phyloP scores from a whole-genome alignment of 495 filamentous ascomycete genomes.

The Thozetella sp. region DNA sequence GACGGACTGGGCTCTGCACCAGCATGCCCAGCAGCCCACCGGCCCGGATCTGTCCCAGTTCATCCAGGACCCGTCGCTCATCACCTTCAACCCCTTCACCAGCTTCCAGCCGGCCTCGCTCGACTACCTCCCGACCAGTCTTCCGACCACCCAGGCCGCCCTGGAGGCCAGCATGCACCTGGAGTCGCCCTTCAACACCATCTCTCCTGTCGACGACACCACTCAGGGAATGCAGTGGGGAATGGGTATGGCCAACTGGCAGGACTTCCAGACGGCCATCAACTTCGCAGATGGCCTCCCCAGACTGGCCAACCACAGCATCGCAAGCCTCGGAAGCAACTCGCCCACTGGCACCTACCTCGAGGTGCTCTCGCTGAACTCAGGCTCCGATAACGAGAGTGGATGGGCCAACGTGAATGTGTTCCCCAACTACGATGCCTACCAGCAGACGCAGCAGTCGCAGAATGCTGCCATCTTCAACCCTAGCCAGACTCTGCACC shows the following conservation, averaged over 20 bases:
- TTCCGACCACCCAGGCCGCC: constrained; percentile 61
- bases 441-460: constrained; percentile 44
- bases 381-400: constrained; percentile 69
- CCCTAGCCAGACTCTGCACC: constrained; percentile 80
- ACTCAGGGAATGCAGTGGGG: constrained; percentile 65
- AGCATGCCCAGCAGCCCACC: constrained; percentile 55
- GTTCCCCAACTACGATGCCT: constrained; percentile 47
- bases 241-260: constrained; percentile 64
- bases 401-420: constrained; percentile 78
- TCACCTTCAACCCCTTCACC: constrained; percentile 49
- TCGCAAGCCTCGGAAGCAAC: constrained; percentile 66
- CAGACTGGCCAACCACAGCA: constrained; percentile 15
- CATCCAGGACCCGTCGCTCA: constrained; percentile 48
- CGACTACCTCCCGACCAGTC: constrained; percentile 62
- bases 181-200: constrained; percentile 60
- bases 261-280: constrained; percentile 68
- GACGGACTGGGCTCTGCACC: constrained; percentile 54
- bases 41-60: constrained; percentile 52
- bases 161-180: constrained; percentile 66
- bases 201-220: constrained; percentile 64
- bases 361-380: constrained; percentile 77
- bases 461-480: constrained; percentile 76
- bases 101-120: constrained; percentile 60
- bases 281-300: constrained; percentile 57
- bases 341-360: constrained; percentile 83